Conservation (phyloP, 139 green algal species). For the Picochlorum sp. region DNA sequence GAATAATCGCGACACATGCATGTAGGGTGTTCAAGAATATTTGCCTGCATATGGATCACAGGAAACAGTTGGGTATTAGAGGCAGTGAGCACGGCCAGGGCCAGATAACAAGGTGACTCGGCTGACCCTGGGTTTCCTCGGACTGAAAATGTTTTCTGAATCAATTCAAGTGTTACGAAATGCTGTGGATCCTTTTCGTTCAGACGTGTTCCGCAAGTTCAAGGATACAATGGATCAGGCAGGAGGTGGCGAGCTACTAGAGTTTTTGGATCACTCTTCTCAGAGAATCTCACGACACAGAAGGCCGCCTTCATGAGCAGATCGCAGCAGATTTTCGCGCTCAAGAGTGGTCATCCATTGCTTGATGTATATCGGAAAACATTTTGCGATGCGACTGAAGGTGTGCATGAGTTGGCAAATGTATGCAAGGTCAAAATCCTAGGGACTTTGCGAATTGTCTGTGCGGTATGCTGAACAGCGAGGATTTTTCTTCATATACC, state of each 20-base stretch:
- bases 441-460: conserved; percentile 31
- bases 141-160: conserved; percentile 9
- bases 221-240: conserved; percentile 15
- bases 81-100: no score
- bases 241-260: conserved; percentile 23
- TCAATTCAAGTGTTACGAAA: neutral
- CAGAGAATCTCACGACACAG: conserved; percentile 37
- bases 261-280: conserved; percentile 41
- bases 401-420: conserved; percentile 58
- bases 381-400: conserved; percentile 73
- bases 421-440: conserved; percentile 15
- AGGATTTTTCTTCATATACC: conserved; percentile 54
- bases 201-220: no score
- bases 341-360: conserved; percentile 54
- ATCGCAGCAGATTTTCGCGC: conserved; percentile 64
- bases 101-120: no score
- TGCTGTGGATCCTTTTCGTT: no score
- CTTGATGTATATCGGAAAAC: conserved; percentile 65
- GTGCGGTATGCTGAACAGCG: conserved; percentile 52
- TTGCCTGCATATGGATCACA: no score
- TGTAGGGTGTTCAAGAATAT: no score
- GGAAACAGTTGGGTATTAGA: no score
- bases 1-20: no score
- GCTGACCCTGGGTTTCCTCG: no score
- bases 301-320: conserved; percentile 49